Evolutionary conservation across 257 asterid genomes (phyloP).

Genomic region (Eucommia ulmoides): DNA sequence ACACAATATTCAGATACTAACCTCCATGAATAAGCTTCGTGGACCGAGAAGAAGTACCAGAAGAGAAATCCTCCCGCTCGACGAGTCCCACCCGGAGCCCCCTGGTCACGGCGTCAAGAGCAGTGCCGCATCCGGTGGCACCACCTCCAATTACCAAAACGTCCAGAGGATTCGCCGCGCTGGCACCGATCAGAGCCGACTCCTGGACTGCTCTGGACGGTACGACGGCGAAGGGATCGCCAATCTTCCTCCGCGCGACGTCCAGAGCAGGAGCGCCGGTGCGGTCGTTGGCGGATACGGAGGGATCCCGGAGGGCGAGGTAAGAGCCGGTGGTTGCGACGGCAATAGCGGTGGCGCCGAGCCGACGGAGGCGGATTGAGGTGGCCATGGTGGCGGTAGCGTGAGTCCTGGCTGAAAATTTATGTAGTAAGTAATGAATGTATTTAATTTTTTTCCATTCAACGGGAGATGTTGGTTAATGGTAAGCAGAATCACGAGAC

Average conservation of each 20-base stretch:
- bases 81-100: constrained; percentile 99
- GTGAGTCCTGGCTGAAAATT: no score
- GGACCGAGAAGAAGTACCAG: constrained; percentile 95
- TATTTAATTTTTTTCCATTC: no score
- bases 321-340: constrained; percentile 52
- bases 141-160: constrained; percentile 92
- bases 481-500: no score
- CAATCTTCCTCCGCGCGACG: constrained; percentile 29
- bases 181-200: constrained; percentile 55
- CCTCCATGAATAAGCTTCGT: constrained; percentile 98
- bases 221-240: constrained; percentile 49
- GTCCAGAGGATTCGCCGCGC: constrained; percentile 65
- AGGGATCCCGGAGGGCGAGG: constrained; percentile 32
- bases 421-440: no score
- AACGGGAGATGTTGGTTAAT: no score
- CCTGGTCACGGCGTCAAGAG: constrained; percentile 87
- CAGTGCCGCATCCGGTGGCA: constrained; percentile 92
- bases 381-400: constrained; percentile 33
- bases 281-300: constrained; percentile 57
- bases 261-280: constrained; percentile 32
- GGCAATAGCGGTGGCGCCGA: constrained; percentile 42
- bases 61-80: constrained; percentile 89
- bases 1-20: constrained; percentile 17
- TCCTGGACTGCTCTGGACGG: constrained; percentile 71
- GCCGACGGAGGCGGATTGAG: constrained; percentile 62